Evolutionary conservation across 352 stramenopile species (phyloP), one percentile per base, ranked within the genome.

Genomic region (Phytophthora fragariaefolia): DNA sequence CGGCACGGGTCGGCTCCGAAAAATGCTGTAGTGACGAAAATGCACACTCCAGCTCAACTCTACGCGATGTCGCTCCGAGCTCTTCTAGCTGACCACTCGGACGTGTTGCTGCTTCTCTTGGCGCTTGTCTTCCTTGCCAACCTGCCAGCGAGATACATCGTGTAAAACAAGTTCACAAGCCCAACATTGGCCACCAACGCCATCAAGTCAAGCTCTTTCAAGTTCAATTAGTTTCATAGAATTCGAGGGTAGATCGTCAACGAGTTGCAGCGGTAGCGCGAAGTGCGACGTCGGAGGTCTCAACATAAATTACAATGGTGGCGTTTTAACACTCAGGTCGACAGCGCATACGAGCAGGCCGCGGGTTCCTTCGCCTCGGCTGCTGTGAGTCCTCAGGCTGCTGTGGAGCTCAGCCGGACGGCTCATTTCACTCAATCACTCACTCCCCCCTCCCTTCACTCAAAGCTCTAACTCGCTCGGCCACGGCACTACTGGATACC

Each of bases 261-360:
- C 38, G 12, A 57, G 34, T 5, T 46, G 30, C 27, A 48, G 46
- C 57, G 58, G 38, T 36, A 59, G 34, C n/a, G n/a, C n/a, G n/a
- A 28, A 32, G 28, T 9, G 22, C 51, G 42, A 63, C 49, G 45
- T 55, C 28, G 45, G 55, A 71, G 60, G 50, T 74, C 60, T 74
- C 56, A 77, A 74, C 70, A 77, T 77, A 77, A 77, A 77, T 77
- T 77, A 77, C 70, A 77, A 71, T 71, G 65, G 65, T 56, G 55
- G 65, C 56, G 65, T 74, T 57, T 74, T 58, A 66, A 62, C 61
- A 61, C 60, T 68, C 63, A 64, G 46, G 45, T 61, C 55, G 38
- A 17, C 53, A 71, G 62, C 63, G 40, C 46, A 62, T 71, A 43
- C 34, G 38, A 65, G 62, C 38, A 59, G 55, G 26, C 22, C 51